Conservation (phyloP, 352 stramenopile species). For the Phytophthora podocarpi region DNA sequence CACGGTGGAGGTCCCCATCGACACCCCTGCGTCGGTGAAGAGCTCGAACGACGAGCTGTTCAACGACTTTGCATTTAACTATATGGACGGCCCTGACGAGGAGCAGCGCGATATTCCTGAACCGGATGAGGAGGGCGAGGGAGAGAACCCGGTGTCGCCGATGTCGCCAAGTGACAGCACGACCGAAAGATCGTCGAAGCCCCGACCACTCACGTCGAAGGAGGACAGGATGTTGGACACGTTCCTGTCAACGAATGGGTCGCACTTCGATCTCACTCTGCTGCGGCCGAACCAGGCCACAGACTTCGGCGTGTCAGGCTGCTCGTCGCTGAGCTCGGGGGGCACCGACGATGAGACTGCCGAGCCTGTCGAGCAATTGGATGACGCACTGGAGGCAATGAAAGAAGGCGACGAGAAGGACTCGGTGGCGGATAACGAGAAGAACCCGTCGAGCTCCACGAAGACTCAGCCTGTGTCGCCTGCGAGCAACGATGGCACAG, state of each 20-base stretch:
- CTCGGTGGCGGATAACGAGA: conserved; percentile 12
- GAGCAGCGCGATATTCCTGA: conserved; percentile 55
- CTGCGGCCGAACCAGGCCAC: conserved; percentile 69
- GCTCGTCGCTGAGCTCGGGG: conserved; percentile 65
- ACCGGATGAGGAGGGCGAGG: conserved; percentile 41
- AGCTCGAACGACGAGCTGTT: conserved; percentile 76
- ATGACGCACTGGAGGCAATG: conserved; percentile 24
- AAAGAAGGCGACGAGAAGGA: conserved; percentile 12
- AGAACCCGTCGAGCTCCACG: conserved; percentile 9
- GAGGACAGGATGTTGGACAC: conserved; percentile 50
- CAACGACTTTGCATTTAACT: conserved; percentile 86
- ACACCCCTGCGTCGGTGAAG: conserved; percentile 84
- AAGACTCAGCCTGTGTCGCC: conserved; percentile 33
- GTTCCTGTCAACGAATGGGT: conserved; percentile 54
- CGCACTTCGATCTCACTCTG: conserved; percentile 78
- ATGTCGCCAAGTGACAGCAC: conserved; percentile 28
- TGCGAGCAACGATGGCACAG: conserved; percentile 28
- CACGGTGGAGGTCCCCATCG: conserved; percentile 78
- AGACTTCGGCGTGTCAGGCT: conserved; percentile 64
- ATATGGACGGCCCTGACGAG: conserved; percentile 65
- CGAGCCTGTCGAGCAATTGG: conserved; percentile 37
- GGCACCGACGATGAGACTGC: conserved; percentile 33
- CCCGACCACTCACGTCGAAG: conserved; percentile 17
- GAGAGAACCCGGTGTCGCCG: conserved; percentile 29
- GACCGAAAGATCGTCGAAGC: conserved; percentile 23